Percentiles rank a stretch among this genome's conserved stretches.
These are phyloP conservation scores for Kuraishia hungarica DNA, from an alignment of 805 yeast genomes.

Conservation along the genomic window DNA sequence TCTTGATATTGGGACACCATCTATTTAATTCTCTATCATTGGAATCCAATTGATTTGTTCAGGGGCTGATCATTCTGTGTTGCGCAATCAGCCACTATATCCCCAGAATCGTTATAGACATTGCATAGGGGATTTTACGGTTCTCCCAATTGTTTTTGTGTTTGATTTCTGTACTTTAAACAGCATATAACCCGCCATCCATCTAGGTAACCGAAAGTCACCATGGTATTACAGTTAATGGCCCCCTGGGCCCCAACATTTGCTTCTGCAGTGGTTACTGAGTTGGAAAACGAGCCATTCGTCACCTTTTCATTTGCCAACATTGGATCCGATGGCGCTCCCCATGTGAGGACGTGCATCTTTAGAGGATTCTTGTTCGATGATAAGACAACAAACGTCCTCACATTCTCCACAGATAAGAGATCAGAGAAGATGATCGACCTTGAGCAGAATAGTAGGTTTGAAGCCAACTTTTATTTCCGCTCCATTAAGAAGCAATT, in stretches of 20 bases:
- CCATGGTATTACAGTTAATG: constrained; percentile 19
- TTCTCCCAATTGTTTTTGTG: not conserved
- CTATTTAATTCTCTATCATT: not conserved
- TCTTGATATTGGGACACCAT: not conserved
- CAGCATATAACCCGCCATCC: not conserved
- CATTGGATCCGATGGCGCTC: constrained; percentile 42
- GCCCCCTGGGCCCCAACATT: constrained; percentile 78
- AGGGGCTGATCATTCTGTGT: not conserved
- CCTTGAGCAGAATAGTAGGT: constrained; percentile 39
- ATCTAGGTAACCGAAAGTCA: not conserved
- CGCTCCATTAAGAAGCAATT: constrained; percentile 55
- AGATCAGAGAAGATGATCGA: constrained; percentile 59
- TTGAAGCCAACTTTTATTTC: constrained; percentile 76
- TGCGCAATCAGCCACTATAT: not conserved
- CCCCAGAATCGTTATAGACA: not conserved
- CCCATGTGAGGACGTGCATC: constrained; percentile 63
- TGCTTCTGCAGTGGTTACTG: constrained; percentile 41
- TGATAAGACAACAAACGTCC: constrained; percentile 56
- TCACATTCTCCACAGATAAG: constrained; percentile 65
- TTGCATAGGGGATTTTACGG: not conserved
- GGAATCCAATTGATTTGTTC: too few relatives aligned
- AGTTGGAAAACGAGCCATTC: constrained; percentile 37
- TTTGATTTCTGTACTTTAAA: not conserved
- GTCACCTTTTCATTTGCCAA: constrained; percentile 63
- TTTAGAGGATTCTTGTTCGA: constrained; percentile 69